Evolutionary conservation across 306 rosid species (phyloP).

Genomic region (Castanopsis chinensis): DNA sequence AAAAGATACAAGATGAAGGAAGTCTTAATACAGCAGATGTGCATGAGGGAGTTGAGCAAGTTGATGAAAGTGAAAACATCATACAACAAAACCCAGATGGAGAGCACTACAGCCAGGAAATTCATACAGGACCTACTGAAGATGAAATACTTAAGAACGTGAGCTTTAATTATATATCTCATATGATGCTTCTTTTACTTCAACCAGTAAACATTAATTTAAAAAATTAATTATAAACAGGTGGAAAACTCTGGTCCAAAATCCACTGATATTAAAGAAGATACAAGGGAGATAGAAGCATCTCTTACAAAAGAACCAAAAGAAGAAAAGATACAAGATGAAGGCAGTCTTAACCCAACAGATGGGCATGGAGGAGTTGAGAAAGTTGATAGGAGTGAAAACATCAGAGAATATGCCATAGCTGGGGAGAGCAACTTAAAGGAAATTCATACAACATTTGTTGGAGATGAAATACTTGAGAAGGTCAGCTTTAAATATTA

Average conservation of each 20-base stretch:
- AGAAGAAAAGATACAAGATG: not conserved
- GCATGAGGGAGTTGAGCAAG: not conserved
- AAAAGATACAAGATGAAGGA: too few species aligned
- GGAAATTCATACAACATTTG: not conserved
- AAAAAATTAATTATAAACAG: not conserved
- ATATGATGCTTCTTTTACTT: too few species aligned
- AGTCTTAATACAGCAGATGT: not conserved
- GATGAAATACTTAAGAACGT: not conserved
- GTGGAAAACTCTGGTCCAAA: constrained; percentile 3
- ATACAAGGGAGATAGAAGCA: not conserved
- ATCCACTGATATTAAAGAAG: not conserved
- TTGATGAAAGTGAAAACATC: not conserved
- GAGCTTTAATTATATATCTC: not conserved
- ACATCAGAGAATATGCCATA: not conserved
- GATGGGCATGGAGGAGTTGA: not conserved
- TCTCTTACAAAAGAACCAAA: not conserved
- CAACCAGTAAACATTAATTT: too few species aligned
- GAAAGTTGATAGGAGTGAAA: not conserved
- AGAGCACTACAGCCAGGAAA: not conserved
- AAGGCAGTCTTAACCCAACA: not conserved
- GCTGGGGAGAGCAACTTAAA: not conserved
- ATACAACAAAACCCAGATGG: not conserved
- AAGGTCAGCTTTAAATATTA: not conserved
- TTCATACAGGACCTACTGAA: not conserved
- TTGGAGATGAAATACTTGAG: not conserved